Evolutionary conservation across 257 asterid species (phyloP).

Genomic region (Forsythia suspensa): DNA sequence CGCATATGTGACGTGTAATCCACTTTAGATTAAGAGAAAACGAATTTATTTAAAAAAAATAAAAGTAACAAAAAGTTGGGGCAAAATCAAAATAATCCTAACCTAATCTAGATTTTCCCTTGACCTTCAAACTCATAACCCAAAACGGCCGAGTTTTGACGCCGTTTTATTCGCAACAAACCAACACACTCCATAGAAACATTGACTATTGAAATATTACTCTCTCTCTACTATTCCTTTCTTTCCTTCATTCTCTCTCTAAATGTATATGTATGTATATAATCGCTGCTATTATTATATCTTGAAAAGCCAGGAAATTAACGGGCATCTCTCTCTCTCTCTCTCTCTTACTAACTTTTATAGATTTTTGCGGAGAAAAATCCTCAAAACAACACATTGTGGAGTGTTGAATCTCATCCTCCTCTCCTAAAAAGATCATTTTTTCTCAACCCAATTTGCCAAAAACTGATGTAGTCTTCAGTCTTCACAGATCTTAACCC

Average conservation of each 20-base stretch:
- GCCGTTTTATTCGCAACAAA: slow-evolving; percentile 12
- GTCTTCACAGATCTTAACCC: slow-evolving; percentile 33
- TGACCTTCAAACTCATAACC: background rate
- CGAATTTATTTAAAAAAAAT: background rate
- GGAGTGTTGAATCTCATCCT: background rate
- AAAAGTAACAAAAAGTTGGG: background rate
- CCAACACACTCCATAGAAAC: background rate
- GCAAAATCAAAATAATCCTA: background rate
- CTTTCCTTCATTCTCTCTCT: background rate
- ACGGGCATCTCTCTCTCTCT: slow-evolving; percentile 30
- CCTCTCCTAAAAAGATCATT: background rate
- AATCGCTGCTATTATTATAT: background rate
- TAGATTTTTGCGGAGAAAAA: background rate
- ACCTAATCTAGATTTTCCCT: slow-evolving; percentile 4
- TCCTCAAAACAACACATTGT: slow-evolving; percentile 16
- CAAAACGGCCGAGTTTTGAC: slow-evolving; percentile 1
- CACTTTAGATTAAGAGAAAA: background rate
- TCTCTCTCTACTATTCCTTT: background rate
- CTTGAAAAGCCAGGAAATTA: slow-evolving; percentile 17
- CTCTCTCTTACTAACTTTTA: background rate
- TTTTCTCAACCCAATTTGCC: slow-evolving; percentile 23
- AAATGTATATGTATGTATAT: background rate
- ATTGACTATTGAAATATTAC: background rate
- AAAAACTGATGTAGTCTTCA: slow-evolving; percentile 28
- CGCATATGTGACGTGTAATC: background rate